These are phyloP conservation scores for Tetracentron sinense DNA, from an alignment of 164 flowering plant genomes.

Conservation along the genomic window DNA sequence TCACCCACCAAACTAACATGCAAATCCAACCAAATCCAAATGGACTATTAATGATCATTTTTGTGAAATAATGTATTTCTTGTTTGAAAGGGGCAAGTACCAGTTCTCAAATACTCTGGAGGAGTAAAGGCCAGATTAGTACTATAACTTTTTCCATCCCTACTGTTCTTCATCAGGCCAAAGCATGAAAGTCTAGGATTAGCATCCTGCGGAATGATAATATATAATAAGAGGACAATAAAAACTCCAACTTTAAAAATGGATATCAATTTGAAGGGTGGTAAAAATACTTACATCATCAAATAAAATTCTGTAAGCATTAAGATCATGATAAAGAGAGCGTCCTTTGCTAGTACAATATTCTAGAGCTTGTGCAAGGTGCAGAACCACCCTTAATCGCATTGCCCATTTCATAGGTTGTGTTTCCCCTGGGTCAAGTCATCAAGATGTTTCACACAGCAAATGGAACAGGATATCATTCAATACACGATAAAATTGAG, in stretches of 20 bases:
- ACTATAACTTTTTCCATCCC: conserved; percentile 90
- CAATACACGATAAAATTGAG: conserved; percentile 4
- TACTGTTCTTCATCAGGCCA: conserved; percentile 92
- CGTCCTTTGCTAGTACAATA: conserved; percentile 86
- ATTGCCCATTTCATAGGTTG: conserved; percentile 94
- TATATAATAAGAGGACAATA: conserved; percentile 12
- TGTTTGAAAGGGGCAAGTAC: conserved; percentile 24
- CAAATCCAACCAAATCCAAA: not conserved
- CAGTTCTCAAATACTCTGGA: conserved; percentile 84
- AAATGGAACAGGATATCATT: not conserved
- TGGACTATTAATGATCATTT: not conserved
- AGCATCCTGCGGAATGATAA: conserved; percentile 49
- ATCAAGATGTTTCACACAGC: conserved; percentile 1
- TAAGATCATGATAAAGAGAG: conserved; percentile 84
- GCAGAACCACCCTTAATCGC: conserved; percentile 81
- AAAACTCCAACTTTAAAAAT: not conserved
- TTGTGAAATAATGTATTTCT: not conserved
- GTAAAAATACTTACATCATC: conserved; percentile 58
- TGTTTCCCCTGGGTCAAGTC: conserved; percentile 64
- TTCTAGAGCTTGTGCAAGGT: conserved; percentile 88
- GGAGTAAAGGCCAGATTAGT: conserved; percentile 91
- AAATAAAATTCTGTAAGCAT: conserved; percentile 82
- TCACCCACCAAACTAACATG: not conserved
- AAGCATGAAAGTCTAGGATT: conserved; percentile 85
- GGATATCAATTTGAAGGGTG: conserved; percentile 1